A percentile compares a stretch with the other conserved stretches of the same genome.
phyloP scores from a whole-genome alignment of 2,329 filamentous ascomycete species.

The Epichloe elymi region DNA sequence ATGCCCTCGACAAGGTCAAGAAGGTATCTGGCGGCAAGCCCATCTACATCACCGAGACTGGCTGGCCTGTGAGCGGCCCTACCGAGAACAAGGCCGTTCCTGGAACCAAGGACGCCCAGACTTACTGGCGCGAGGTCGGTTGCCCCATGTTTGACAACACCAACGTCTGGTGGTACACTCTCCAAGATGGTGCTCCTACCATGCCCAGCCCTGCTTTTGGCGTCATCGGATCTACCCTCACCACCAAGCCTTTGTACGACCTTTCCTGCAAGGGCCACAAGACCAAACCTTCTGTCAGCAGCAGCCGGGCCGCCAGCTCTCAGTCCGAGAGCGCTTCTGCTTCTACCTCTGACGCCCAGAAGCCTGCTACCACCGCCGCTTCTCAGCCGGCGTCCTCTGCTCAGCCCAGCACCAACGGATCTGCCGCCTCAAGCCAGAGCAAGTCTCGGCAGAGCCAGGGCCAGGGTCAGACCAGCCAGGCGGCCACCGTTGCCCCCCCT shows the following conservation, averaged over 20 bases:
- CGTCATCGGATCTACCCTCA: slow-evolving; percentile 43
- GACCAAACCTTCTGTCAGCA: neutral
- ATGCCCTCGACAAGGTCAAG: slow-evolving; percentile 48
- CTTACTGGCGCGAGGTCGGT: slow-evolving; percentile 69
- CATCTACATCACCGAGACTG: slow-evolving; percentile 81
- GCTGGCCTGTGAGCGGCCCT: slow-evolving; percentile 66
- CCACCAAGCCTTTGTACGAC: slow-evolving; percentile 45
- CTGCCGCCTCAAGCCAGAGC: no score
- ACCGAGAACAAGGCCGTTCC: slow-evolving; percentile 49
- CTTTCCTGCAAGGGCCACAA: slow-evolving; percentile 38
- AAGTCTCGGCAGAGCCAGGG: no score
- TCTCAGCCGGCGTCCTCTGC: no score
- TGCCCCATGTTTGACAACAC: slow-evolving; percentile 54
- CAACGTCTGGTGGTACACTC: slow-evolving; percentile 66
- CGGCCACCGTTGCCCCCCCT: no score
- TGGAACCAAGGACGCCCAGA: slow-evolving; percentile 53
- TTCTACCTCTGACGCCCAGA: neutral
- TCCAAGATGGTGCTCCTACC: slow-evolving; percentile 50
- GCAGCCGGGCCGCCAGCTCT: neutral
- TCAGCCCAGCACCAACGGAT: no score
- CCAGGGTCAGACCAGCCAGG: no score
- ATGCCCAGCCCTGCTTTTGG: slow-evolving; percentile 59
- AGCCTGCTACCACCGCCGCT: no score
- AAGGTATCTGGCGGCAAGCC: slow-evolving; percentile 50
- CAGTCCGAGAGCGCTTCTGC: slow-evolving; percentile 1